phyloP scores from a whole-genome alignment of 345 rosid species.

The Kernera saxatilis region DNA sequence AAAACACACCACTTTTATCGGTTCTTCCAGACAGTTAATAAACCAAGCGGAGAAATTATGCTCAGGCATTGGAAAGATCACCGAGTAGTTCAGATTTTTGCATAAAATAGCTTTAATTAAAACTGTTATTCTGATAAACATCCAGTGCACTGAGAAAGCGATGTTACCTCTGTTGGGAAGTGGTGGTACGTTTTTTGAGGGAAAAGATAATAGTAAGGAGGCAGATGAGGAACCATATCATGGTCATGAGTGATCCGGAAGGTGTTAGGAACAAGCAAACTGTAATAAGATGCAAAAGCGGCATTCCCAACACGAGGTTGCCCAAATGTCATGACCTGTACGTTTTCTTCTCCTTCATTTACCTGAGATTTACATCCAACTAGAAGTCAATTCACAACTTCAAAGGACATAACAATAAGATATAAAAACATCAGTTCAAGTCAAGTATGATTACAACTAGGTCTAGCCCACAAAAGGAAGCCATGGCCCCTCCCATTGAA shows the following conservation, averaged over 20 bases:
- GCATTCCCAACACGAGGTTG: constrained; percentile 97
- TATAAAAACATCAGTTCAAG: neutral
- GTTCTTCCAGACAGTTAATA: neutral
- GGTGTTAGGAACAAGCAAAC: constrained; percentile 60
- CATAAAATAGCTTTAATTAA: neutral
- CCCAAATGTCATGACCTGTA: constrained; percentile 86
- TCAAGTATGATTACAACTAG: constrained; percentile 43
- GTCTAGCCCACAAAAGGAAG: constrained; percentile 85
- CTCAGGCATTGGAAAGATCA: neutral
- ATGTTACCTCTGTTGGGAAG: constrained; percentile 70
- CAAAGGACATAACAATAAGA: neutral
- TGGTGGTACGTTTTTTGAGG: constrained; percentile 97
- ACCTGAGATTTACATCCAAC: constrained; percentile 45
- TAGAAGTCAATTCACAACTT: neutral
- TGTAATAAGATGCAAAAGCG: constrained; percentile 68
- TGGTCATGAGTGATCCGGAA: constrained; percentile 70
- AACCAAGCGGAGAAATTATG: neutral
- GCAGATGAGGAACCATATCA: constrained; percentile 92
- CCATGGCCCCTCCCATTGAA: constrained; percentile 99
- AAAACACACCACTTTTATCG: neutral
- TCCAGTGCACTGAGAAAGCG: neutral
- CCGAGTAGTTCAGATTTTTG: neutral
- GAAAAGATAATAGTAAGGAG: constrained; percentile 63
- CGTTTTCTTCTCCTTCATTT: constrained; percentile 51
- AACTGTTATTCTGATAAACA: neutral